Percentiles rank a stretch among this genome's conserved stretches.
Conservation (phyloP, 2,329 filamentous ascomycete genomes). For the Colletotrichum gloeosporioides region DNA sequence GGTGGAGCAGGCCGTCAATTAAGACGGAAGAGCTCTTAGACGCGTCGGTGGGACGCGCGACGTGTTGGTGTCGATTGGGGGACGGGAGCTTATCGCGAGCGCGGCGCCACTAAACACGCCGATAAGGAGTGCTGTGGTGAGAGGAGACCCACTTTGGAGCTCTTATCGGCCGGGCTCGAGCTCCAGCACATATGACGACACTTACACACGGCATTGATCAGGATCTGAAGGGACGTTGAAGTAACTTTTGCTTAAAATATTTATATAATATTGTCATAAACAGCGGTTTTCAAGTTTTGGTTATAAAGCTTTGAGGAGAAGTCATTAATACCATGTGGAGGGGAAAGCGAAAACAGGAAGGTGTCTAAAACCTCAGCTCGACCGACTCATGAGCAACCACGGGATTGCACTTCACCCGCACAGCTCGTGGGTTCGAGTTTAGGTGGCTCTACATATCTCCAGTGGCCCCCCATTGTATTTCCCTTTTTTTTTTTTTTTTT, state of each 20-base stretch:
- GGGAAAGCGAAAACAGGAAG: not conserved
- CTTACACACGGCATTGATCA: not conserved
- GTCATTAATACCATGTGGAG: rapidly evolving
- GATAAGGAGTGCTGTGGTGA: slow-evolving; percentile 2
- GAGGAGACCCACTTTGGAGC: not conserved
- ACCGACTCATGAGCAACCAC: not conserved
- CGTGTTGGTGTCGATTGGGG: slow-evolving; percentile 10
- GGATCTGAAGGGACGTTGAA: not conserved
- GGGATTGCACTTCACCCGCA: not conserved
- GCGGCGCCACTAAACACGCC: slow-evolving; percentile 13
- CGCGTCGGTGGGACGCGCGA: slow-evolving; percentile 16
- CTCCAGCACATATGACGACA: not conserved
- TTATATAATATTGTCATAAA: not conserved
- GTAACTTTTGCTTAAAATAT: not conserved
- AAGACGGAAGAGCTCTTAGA: slow-evolving; percentile 11
- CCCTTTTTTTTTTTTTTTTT: not conserved
- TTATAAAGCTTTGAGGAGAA: no score
- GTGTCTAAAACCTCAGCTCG: not conserved
- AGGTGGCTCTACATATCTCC: not conserved
- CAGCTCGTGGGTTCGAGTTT: not conserved
- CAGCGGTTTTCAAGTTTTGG: no score
- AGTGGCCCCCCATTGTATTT: not conserved
- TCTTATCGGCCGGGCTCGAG: not conserved
- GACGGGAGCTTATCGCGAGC: slow-evolving; percentile 12
- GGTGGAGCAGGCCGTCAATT: slow-evolving; percentile 15